A percentile compares a stretch with the other conserved stretches of the same genome.
Evolutionary conservation across 805 yeast species (phyloP).

Genomic region (Teunomyces lycoperdinae): DNA sequence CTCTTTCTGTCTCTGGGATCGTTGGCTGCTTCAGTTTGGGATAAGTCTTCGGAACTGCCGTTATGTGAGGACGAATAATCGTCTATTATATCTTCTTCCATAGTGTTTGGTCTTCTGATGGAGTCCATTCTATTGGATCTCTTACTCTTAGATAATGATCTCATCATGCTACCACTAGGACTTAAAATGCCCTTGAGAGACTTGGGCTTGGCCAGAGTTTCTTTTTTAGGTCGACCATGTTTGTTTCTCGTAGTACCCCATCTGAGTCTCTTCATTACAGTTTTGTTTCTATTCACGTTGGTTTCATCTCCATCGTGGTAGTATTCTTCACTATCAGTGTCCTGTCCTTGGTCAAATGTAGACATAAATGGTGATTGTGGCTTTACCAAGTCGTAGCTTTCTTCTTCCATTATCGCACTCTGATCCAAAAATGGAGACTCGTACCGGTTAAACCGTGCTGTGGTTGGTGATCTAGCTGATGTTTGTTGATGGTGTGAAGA

Average conservation of each 20-base stretch:
- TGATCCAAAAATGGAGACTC: constrained; percentile 32
- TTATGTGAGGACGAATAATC: constrained; percentile 14
- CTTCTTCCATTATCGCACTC: constrained; percentile 22
- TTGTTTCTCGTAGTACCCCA: constrained; percentile 89
- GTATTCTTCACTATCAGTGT: constrained; percentile 9
- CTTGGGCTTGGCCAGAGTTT: constrained; percentile 45
- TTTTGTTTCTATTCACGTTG: constrained; percentile 24
- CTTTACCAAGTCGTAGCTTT: constrained; percentile 18
- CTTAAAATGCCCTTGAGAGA: constrained; percentile 49
- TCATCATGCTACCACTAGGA: constrained; percentile 9
- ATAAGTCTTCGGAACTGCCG: constrained; percentile 2
- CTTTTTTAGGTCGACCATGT: constrained; percentile 58
- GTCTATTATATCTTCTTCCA: constrained; percentile 22
- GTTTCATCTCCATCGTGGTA: constrained; percentile 16
- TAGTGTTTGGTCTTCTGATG: constrained; percentile 17
- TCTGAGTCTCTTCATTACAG: constrained; percentile 72
- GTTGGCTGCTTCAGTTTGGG: constrained; percentile 18
- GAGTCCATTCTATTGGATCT: constrained; percentile 14
- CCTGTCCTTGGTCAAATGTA: constrained; percentile 8
- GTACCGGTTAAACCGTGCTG: constrained; percentile 3
- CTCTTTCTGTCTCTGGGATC: constrained; percentile 33
- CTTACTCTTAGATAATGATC: constrained; percentile 18
- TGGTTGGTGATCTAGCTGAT: constrained; percentile 3
- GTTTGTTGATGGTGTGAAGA: constrained; percentile 1
- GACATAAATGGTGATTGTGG: constrained; percentile 30